Evolutionary conservation across 192 early-diverging fungal genomes (phyloP).

Genomic region (Geranomyces variabilis): DNA sequence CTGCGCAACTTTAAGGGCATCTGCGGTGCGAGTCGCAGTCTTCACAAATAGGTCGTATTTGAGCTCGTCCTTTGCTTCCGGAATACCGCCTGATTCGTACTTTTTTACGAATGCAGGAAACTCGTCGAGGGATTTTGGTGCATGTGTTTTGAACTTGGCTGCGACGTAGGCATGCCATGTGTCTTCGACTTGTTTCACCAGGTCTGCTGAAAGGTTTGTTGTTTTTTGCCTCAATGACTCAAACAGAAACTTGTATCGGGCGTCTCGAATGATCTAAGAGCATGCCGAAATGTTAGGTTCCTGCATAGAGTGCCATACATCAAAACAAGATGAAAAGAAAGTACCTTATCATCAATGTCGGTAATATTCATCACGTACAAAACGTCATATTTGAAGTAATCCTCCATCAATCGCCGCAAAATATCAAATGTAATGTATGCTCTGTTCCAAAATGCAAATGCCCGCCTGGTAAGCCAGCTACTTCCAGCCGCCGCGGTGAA

Average conservation of each 20-base stretch:
- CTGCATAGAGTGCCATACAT: background rate
- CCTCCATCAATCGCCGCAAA: slow-evolving; percentile 87
- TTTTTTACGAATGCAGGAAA: slow-evolving; percentile 61
- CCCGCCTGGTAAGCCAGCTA: background rate
- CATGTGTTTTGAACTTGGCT: slow-evolving; percentile 56
- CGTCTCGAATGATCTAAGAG: slow-evolving; percentile 71
- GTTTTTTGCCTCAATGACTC: slow-evolving; percentile 51
- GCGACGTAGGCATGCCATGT: slow-evolving; percentile 70
- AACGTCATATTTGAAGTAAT: slow-evolving; percentile 95
- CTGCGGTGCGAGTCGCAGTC: slow-evolving; percentile 53
- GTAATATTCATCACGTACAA: slow-evolving; percentile 96
- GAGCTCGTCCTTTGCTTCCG: slow-evolving; percentile 49
- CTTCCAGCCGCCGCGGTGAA: too few relatives aligned
- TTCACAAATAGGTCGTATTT: slow-evolving; percentile 80
- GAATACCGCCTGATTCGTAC: slow-evolving; percentile 19
- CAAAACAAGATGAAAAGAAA: background rate
- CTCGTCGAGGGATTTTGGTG: slow-evolving; percentile 42
- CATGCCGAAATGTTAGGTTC: background rate
- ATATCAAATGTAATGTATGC: slow-evolving; percentile 94
- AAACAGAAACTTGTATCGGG: slow-evolving; percentile 83
- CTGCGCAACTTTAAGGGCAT: slow-evolving; percentile 45
- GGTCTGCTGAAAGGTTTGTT: slow-evolving; percentile 46
- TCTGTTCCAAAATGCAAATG: slow-evolving; percentile 41
- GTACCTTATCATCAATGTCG: slow-evolving; percentile 99
- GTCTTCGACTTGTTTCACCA: slow-evolving; percentile 58